phyloP scores from a whole-genome alignment of 352 stramenopile genomes.

The Pythium vanterpoolii region DNA sequence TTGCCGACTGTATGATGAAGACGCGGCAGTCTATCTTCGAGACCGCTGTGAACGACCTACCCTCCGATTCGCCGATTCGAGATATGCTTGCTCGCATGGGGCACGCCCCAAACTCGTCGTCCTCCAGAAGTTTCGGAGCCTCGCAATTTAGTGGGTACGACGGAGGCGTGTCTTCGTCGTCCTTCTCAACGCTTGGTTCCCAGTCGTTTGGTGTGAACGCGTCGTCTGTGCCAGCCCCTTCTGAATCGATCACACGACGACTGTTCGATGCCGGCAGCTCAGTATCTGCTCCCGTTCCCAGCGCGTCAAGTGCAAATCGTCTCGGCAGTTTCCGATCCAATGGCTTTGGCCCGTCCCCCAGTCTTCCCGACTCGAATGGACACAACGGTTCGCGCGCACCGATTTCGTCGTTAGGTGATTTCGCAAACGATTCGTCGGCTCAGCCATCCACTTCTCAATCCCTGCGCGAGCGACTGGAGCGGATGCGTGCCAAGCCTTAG shows the following conservation, averaged over 20 bases:
- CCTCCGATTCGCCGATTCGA: constrained; percentile 16
- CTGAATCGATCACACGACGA: constrained; percentile 39
- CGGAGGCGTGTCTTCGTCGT: constrained; percentile 7
- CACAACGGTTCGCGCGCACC: neutral
- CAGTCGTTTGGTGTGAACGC: constrained; percentile 7
- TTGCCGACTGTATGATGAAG: constrained; percentile 57
- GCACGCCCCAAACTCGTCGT: constrained; percentile 24
- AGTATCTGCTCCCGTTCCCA: constrained; percentile 8
- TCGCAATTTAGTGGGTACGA: constrained; percentile 24
- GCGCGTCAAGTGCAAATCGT: constrained; percentile 3
- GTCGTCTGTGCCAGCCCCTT: neutral
- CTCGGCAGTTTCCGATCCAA: constrained; percentile 28
- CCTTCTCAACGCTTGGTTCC: constrained; percentile 8
- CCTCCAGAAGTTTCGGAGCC: constrained; percentile 13
- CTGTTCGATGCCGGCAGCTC: constrained; percentile 42
- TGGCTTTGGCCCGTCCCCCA: constrained; percentile 25
- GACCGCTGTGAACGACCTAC: constrained; percentile 46
- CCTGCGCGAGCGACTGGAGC: constrained; percentile 25
- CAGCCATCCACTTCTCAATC: constrained; percentile 13
- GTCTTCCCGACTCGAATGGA: constrained; percentile 36
- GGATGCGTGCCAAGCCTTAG: constrained; percentile 13
- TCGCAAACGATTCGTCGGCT: constrained; percentile 10
- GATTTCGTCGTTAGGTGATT: constrained; percentile 16
- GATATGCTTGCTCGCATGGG: constrained; percentile 41
- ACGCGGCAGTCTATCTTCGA: constrained; percentile 52